Base-by-base conservation (phyloP, 2,329 filamentous ascomycete genomes). In the Penicillium sp. region DNA sequence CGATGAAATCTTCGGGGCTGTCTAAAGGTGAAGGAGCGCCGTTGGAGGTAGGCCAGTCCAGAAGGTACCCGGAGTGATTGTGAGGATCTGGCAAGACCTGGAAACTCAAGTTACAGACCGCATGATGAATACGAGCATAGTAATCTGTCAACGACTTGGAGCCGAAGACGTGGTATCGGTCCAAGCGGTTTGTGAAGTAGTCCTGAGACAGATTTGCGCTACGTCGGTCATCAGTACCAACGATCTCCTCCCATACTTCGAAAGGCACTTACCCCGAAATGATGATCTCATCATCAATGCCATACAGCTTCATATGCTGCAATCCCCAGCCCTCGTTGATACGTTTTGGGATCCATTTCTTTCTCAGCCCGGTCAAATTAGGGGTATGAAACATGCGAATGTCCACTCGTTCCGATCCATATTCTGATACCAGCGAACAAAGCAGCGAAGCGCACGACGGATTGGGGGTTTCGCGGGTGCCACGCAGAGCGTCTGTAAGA, bases 221-320 rank as follows among this genome's bases (percentile, higher is more conserved):
- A 50, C 35, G 48, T 59, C 54, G 22, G 38, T 53, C 58, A 59
- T 67, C 39, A 71, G 59, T 22, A 41, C 43, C 6, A 17, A 15
- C 14, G 35, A 1, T 35, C 11, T 15, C n/a, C 3, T 28, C 12
- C 11, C 17, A 28, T 20, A 42, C 5, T 43, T 39, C 20, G 12
- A 1, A 14, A 34, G 35, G 38, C 25, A 49, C 80, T 63, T 83
- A 91, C 86, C 92, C 93, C 7, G 93, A 96, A 69, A 99, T 86
- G 65, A 99, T 94, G 59, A 99, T 90, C 75, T 96, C 92, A 71
- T 99, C 92, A 69, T 99, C 95, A 22, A 96, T 81, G 0, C 95
- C 95, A 69, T 99, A 99, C 0, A 99, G 82, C 82, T 99, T 99
- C 94, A 99, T 99, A 73, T 99, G 95, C 74, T 99, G 95, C 62